Evolutionary conservation across 805 yeast genomes (phyloP).

Genomic region (Allodekkera sacchari): DNA sequence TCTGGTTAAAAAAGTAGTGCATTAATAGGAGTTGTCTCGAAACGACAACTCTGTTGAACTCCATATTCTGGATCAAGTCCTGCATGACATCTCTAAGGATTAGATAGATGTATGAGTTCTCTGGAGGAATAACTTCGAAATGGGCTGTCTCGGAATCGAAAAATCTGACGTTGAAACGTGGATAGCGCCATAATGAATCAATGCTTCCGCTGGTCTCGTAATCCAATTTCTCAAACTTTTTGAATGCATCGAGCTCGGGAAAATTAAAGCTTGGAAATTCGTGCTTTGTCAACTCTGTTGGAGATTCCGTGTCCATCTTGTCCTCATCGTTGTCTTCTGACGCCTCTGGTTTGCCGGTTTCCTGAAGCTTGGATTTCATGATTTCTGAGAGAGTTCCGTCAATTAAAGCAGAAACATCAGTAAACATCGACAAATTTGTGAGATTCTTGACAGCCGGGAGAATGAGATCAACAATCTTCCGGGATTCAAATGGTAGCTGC

Average conservation of each 20-base stretch:
- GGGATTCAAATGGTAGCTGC: conserved; percentile 41
- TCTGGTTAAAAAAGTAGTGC: conserved; percentile 61
- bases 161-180: conserved; percentile 54
- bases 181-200: conserved; percentile 60
- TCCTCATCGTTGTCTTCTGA: conserved; percentile 4
- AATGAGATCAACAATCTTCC: conserved; percentile 39
- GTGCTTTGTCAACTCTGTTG: conserved; percentile 8
- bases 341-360: conserved; percentile 1
- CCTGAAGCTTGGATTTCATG: conserved; percentile 10
- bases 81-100: conserved; percentile 66
- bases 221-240: conserved; percentile 23
- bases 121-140: conserved; percentile 60
- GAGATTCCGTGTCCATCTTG: background rate
- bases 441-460: conserved; percentile 45
- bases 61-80: conserved; percentile 72
- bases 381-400: conserved; percentile 7
- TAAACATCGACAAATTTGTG: conserved; percentile 29
- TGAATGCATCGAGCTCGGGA: conserved; percentile 30
- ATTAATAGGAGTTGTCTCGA: conserved; percentile 73
- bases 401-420: conserved; percentile 30
- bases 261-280: conserved; percentile 16
- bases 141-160: conserved; percentile 34
- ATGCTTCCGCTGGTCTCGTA: conserved; percentile 36
- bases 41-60: conserved; percentile 83
- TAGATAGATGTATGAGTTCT: conserved; percentile 43